Evolutionary conservation across 2,329 filamentous ascomycete species (phyloP), one percentile per base, ranked within the genome.

Genomic region (Hymenoscyphus albidus): DNA sequence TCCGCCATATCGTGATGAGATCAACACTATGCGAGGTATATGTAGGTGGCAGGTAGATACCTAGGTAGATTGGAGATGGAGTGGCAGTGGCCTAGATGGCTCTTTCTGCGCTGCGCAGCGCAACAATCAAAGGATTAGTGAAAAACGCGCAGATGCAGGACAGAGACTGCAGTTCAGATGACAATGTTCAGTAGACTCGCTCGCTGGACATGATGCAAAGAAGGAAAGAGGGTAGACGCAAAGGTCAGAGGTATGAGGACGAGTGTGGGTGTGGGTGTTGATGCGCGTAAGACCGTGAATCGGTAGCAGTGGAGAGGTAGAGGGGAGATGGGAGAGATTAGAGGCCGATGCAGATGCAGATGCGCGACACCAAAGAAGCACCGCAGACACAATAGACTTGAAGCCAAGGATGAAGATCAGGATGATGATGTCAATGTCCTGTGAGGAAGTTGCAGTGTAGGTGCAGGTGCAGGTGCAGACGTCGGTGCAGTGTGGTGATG

Each of bases 1-100:
- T 80, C 77, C 59, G 80, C 35, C 35, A 79, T 81, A 83, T 83
- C 59, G 62, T 74, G 63, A 64, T 42, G 68, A 58, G 27, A 54
- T 44, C 16, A 44, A 16, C 42, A 44, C 18, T 10, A 54, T 54
- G 2, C 5, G 9, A 35, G 9, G 35, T 35, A 35, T 35, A 35
- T 35, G 35, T 35, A 35, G 35, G 9, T 35, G 3, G 35, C 1
- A 10, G 35, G 35, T 35, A 35, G 35, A 35, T 35, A 27, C 27
- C 27, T 27, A 10, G 35, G 35, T 35, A 35, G 35, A 12, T 18
- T 27, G 18, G 18, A 27, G 48, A 54, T 54, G 48, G 48, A 27
- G 22, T 27, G 18, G 18, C 18, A 27, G 22, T 27, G 18, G 18
- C 18, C 48, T 4, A 44, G 48, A 54, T 13, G 18, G 48, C 18